Conservation (phyloP, 305 asterid species). For the Fraxinus greggii region DNA sequence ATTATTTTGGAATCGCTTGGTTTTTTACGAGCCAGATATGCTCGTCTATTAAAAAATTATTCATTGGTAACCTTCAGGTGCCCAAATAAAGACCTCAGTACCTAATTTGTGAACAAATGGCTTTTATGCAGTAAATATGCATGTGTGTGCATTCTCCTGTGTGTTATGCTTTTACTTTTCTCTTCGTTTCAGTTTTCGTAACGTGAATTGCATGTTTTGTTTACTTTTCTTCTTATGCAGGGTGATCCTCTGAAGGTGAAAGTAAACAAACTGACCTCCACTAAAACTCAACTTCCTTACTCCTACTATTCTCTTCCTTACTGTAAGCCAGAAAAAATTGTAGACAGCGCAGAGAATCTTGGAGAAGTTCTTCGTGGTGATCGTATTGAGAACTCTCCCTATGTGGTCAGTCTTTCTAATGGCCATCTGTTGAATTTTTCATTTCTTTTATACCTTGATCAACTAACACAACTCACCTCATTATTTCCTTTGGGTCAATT, state of each 20-base stretch:
- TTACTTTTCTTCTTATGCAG: background rate
- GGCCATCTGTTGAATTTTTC: background rate
- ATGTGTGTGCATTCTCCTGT: background rate
- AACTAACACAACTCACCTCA: background rate
- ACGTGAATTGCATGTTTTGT: background rate
- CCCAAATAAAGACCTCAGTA: background rate
- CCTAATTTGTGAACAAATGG: background rate
- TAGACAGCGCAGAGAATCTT: constrained; percentile 3
- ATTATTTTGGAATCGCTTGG: background rate
- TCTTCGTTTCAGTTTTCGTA: background rate
- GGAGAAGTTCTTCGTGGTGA: constrained; percentile 7
- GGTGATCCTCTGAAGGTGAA: background rate
- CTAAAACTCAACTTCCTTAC: constrained; percentile 5
- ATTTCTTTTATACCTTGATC: background rate
- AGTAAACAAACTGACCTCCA: constrained; percentile 2
- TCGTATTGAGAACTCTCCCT: constrained; percentile 2
- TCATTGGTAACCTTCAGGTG: background rate
- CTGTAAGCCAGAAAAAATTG: constrained; percentile 1
- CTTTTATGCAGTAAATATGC: background rate
- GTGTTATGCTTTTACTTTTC: background rate
- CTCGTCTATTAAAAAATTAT: background rate
- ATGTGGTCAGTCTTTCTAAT: background rate
- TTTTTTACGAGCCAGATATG: background rate
- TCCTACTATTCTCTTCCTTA: background rate
- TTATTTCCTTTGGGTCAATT: background rate